Evolutionary conservation across 345 rosid species (phyloP).

Genomic region (Garcia nutans): DNA sequence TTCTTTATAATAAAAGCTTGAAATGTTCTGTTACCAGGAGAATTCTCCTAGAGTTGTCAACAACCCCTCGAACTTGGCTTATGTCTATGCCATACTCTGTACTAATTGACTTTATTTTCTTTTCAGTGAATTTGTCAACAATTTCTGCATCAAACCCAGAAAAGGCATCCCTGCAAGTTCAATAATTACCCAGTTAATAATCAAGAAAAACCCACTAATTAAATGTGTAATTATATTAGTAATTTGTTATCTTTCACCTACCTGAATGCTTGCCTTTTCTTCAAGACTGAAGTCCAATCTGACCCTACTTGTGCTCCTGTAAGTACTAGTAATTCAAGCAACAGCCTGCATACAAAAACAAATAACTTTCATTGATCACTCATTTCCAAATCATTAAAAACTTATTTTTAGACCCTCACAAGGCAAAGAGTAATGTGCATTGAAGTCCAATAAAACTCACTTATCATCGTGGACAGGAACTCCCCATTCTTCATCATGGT

Average conservation of each 20-base stretch:
- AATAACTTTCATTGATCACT: too few species aligned
- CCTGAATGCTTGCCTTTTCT: constrained; percentile 59
- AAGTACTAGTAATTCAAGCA: constrained; percentile 64
- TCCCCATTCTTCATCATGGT: constrained; percentile 85
- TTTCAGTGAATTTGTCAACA: constrained; percentile 47
- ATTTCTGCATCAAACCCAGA: constrained; percentile 54
- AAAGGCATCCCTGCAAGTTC: constrained; percentile 51
- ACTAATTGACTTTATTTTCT: constrained; percentile 45
- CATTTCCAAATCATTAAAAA: too few species aligned
- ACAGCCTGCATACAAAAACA: constrained; percentile 32
- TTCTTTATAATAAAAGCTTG: too few species aligned
- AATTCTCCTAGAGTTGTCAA: constrained; percentile 54
- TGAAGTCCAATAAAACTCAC: constrained; percentile 22
- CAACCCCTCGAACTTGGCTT: constrained; percentile 53
- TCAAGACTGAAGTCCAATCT: constrained; percentile 73
- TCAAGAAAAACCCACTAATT: too few species aligned
- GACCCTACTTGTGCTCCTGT: constrained; percentile 78
- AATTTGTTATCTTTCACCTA: not conserved
- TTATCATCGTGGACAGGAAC: constrained; percentile 72
- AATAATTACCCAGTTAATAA: not conserved
- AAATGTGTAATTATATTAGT: too few species aligned
- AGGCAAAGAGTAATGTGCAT: too few species aligned
- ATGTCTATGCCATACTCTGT: constrained; percentile 44
- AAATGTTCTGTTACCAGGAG: constrained; percentile 36
- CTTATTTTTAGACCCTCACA: too few species aligned